Percentiles rank a stretch among this genome's conserved stretches.
Conservation (phyloP, 192 early-diverging fungal genomes). For the Rhizoclosmatium sp. region DNA sequence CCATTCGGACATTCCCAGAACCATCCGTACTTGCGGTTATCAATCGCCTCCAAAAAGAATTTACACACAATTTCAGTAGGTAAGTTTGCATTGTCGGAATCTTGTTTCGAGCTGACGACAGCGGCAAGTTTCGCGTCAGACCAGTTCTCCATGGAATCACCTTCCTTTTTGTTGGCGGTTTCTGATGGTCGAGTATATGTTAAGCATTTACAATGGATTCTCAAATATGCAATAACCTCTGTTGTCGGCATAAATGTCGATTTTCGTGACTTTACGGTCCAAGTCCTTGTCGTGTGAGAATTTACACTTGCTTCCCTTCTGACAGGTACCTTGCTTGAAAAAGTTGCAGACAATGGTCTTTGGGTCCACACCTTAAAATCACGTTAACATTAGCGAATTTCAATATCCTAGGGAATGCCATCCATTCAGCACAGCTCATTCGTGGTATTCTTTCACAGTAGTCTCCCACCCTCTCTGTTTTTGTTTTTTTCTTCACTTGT, state of each 20-base stretch:
- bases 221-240: constrained; percentile 56
- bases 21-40: constrained; percentile 96
- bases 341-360: constrained; percentile 92
- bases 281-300: constrained; percentile 95
- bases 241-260: constrained; percentile 94
- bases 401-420: too few relatives aligned
- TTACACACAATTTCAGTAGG: constrained; percentile 99
- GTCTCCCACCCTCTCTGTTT: not conserved
- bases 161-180: constrained; percentile 42
- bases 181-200: too few relatives aligned
- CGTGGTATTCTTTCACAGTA: too few relatives aligned
- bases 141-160: constrained; percentile 95
- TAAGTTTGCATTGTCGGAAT: constrained; percentile 72
- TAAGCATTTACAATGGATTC: constrained; percentile 5
- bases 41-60: constrained; percentile 96
- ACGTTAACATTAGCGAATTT: too few relatives aligned
- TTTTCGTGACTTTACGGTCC: constrained; percentile 89
- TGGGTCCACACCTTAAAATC: constrained; percentile 78
- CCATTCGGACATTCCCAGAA: constrained; percentile 99
- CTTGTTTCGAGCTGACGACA: constrained; percentile 85
- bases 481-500: not conserved
- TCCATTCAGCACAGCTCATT: too few relatives aligned
- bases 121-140: constrained; percentile 90
- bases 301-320: constrained; percentile 93
- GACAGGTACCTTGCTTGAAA: constrained; percentile 92